Percentiles rank a stretch among this genome's conserved stretches.
Conservation (phyloP, 257 asterid genomes). For the Echites panduratus region DNA sequence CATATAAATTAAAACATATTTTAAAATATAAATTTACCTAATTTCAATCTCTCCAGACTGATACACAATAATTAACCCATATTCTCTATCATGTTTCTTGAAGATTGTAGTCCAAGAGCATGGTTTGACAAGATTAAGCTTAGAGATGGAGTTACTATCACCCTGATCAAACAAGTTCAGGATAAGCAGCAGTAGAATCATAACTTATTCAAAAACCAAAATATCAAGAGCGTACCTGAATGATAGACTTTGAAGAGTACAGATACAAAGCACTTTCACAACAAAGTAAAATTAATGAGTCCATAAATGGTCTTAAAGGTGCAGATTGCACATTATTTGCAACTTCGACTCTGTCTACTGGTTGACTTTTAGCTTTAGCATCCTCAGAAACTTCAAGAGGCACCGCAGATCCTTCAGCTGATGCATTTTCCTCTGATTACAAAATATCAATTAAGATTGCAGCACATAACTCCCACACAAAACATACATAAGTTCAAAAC, state of each 20-base stretch:
- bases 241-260: constrained; percentile 43
- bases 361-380: constrained; percentile 31
- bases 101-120: constrained; percentile 77
- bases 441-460: constrained; percentile 24
- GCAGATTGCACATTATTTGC: constrained; percentile 16
- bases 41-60: constrained; percentile 79
- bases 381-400: constrained; percentile 27
- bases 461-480: constrained; percentile 11
- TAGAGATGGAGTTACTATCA: constrained; percentile 25
- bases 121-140: constrained; percentile 62
- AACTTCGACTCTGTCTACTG: constrained; percentile 23
- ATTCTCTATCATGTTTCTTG: constrained; percentile 43
- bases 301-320: constrained; percentile 20
- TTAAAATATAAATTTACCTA: constrained; percentile 41
- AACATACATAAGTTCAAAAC: background rate
- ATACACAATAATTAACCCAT: constrained; percentile 58
- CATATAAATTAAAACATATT: constrained; percentile 4
- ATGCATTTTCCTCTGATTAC: constrained; percentile 43
- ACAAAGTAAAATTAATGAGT: constrained; percentile 59
- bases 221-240: constrained; percentile 46
- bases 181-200: constrained; percentile 21
- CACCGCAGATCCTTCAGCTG: constrained; percentile 37
- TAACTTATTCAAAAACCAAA: constrained; percentile 3
- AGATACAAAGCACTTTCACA: constrained; percentile 60
- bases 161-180: constrained; percentile 48